Percentiles rank a stretch among this genome's conserved stretches.
phyloP scores from a whole-genome alignment of 768 basidiomycete genomes.

The Leucosporidium scottii region DNA sequence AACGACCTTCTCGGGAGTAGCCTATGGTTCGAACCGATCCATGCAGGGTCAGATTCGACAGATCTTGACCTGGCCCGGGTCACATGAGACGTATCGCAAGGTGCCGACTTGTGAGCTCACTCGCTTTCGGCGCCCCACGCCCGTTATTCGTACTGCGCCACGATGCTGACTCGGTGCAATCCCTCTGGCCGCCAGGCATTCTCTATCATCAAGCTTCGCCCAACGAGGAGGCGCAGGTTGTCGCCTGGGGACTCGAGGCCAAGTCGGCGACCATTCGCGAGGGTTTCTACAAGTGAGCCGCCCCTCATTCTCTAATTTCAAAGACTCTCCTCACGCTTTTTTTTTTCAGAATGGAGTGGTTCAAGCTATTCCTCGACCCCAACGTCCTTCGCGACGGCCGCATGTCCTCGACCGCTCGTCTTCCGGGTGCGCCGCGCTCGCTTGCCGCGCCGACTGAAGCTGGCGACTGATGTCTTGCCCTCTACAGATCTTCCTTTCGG shows the following conservation, averaged over 20 bases:
- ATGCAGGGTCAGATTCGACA: slow-evolving; percentile 56
- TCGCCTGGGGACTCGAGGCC: slow-evolving; percentile 81
- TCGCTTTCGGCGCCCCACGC: neutral
- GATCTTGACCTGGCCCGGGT: slow-evolving; percentile 77
- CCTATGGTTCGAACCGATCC: slow-evolving; percentile 57
- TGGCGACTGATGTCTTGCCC: no score
- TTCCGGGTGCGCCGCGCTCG: slow-evolving; percentile 36
- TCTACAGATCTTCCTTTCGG: slow-evolving; percentile 58
- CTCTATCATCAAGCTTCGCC: slow-evolving; percentile 48
- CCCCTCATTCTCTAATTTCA: no score
- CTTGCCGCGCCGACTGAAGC: slow-evolving; percentile 44
- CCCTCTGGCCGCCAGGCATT: no score
- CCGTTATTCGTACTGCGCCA: no score
- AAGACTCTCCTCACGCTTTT: no score
- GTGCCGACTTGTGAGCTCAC: slow-evolving; percentile 59
- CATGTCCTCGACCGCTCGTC: slow-evolving; percentile 51
- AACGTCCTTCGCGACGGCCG: slow-evolving; percentile 61
- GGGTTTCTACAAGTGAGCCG: slow-evolving; percentile 52
- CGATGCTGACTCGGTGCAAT: no score
- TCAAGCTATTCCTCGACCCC: slow-evolving; percentile 81
- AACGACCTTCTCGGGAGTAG: slow-evolving; percentile 36
- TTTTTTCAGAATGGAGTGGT: slow-evolving; percentile 42
- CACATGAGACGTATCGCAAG: slow-evolving; percentile 55
- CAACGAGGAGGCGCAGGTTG: slow-evolving; percentile 60
- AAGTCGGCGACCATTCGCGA: slow-evolving; percentile 67